Evolutionary conservation across 805 yeast genomes (phyloP), one percentile per base, ranked within the genome.

Genomic region (Hanseniaspora hatyaiensis): DNA sequence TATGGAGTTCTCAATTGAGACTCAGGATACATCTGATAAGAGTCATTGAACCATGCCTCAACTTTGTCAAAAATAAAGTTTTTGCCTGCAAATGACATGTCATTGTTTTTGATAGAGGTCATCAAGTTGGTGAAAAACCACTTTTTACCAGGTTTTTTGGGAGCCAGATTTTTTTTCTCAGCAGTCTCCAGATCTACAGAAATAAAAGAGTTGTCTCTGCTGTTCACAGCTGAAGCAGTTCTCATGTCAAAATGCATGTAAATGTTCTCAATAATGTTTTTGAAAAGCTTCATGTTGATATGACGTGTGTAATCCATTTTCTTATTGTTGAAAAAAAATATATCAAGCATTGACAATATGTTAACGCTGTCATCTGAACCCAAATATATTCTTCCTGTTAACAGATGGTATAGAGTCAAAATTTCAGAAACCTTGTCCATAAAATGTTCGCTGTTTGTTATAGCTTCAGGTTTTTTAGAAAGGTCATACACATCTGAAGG

Each of bases 271-370:
- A 34, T n/a, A 8, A 42, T 9, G 12, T 26, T 33, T 26, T 42
- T 42, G 28, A 33, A 42, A 19, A 42, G 23, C 22, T 42, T 42
- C 47, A 42, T 42, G n/a, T 42, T 42, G 3, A 13, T 15, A 16
- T 42, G 47, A 32, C 47, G 34, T n/a, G 47, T 42, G 20, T 42
- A 42, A 16, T 42, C 47, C 47, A 42, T 42, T 28, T 42, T 42
- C 24, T 42, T 42, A 28, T 34, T 42, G 26, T 42, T 42, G 16
- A 32, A 42, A 34, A 42, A 42, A 20, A 11, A 42, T 18, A 18
- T 23, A 12, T 42, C 34, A 11, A 42, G 19, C 9, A 42, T 6
- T 1, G 12, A 15, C 9, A 42, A 13, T 18, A 42, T 34, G 29
- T 42, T 42, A 9, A 42, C 31, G 19, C 22, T 16, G 6, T 33